phyloP scores from a whole-genome alignment of 1,284 basidiomycete genomes.

The Phellinidium pouzarii region DNA sequence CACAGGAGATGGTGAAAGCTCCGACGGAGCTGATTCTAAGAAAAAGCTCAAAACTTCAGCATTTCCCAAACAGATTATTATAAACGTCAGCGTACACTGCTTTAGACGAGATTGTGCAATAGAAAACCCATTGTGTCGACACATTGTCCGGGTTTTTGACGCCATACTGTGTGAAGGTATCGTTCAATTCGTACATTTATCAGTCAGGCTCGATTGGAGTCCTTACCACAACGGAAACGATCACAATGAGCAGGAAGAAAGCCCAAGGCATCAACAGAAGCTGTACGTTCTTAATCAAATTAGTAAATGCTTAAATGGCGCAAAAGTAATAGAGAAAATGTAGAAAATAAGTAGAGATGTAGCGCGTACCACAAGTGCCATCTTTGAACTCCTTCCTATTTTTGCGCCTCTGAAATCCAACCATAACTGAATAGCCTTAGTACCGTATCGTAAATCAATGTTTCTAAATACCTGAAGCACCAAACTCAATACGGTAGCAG shows the following conservation, averaged over 20 bases:
- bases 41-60: neutral
- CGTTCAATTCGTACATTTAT: neutral
- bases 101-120: slow-evolving; percentile 16
- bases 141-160: slow-evolving; percentile 8
- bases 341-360: neutral
- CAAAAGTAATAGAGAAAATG: neutral
- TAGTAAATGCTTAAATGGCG: neutral
- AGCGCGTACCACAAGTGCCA: slow-evolving; percentile 1
- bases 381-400: neutral
- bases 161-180: slow-evolving; percentile 3
- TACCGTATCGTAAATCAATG: neutral
- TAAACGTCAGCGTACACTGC: slow-evolving; percentile 8
- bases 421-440: slow-evolving; percentile 10
- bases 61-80: neutral
- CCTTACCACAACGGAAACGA: slow-evolving; percentile 4
- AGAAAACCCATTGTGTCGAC: slow-evolving; percentile 15
- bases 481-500: slow-evolving; percentile 6
- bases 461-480: slow-evolving; percentile 13
- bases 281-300: slow-evolving; percentile 15
- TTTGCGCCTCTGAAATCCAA: slow-evolving; percentile 7
- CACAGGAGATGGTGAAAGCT: slow-evolving; percentile 7
- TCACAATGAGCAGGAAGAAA: slow-evolving; percentile 1
- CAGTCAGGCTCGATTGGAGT: neutral
- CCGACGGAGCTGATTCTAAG: slow-evolving; percentile 13
- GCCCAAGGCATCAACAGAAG: slow-evolving; percentile 13